phyloP scores from a whole-genome alignment of 2,329 filamentous ascomycete species.

The Arthrobotrys sphaeroides region DNA sequence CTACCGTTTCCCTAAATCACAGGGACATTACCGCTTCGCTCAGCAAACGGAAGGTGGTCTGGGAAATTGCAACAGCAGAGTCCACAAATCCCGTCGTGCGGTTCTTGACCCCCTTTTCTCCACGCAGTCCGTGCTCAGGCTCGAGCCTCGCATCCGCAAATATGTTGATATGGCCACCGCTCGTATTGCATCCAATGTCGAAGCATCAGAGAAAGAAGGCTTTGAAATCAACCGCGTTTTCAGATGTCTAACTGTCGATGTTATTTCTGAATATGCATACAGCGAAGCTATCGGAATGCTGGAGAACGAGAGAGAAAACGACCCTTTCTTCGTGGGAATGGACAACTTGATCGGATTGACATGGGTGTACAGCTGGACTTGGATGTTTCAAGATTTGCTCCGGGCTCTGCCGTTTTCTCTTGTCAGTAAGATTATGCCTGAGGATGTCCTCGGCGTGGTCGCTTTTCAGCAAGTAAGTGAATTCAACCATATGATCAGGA shows the following conservation, averaged over 20 bases:
- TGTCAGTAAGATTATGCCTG: conserved; percentile 54
- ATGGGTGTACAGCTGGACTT: conserved; percentile 62
- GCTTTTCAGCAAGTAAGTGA: conserved; percentile 44
- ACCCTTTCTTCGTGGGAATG: conserved; percentile 63
- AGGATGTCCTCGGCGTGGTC: conserved; percentile 55
- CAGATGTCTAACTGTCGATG: conserved; percentile 61
- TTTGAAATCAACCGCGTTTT: conserved; percentile 54
- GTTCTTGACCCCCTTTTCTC: conserved; percentile 63
- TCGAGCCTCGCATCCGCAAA: conserved; percentile 37
- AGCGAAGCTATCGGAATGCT: conserved; percentile 61
- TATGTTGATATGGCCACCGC: conserved; percentile 47
- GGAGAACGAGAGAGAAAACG: conserved; percentile 61
- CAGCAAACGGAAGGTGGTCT: conserved; percentile 49
- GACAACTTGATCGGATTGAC: conserved; percentile 60
- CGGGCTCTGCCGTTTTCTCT: conserved; percentile 57
- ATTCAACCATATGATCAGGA: not conserved
- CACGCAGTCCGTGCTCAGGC: conserved; percentile 57
- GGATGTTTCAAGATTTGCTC: conserved; percentile 49
- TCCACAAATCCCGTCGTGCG: conserved; percentile 62
- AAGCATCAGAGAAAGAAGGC: conserved; percentile 48
- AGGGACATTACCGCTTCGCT: conserved; percentile 42
- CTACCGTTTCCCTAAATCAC: conserved; percentile 60
- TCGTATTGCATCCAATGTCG: conserved; percentile 58
- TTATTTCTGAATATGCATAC: conserved; percentile 62
- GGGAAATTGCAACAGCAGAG: conserved; percentile 61